Conservation (phyloP, 345 rosid species). For the Populus deltoides region DNA sequence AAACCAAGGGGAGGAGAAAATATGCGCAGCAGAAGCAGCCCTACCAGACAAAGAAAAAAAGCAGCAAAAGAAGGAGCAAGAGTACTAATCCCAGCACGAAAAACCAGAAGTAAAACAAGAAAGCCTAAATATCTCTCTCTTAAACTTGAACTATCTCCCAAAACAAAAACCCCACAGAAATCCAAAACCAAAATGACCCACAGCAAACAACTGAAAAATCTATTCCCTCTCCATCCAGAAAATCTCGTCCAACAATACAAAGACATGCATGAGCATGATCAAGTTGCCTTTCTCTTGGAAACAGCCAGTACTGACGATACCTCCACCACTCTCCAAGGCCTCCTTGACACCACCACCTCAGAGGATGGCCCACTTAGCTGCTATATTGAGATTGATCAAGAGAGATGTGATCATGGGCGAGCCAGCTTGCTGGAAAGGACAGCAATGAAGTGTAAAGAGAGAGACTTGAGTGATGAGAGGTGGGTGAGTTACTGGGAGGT, state of each 20-base stretch:
- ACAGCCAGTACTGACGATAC: slow-evolving; percentile 38
- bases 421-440: slow-evolving; percentile 43
- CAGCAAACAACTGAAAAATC: slow-evolving; percentile 7
- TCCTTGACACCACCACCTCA: slow-evolving; percentile 39
- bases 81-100: slow-evolving; percentile 31
- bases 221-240: slow-evolving; percentile 49
- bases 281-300: slow-evolving; percentile 49
- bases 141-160: slow-evolving; percentile 37
- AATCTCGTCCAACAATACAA: slow-evolving; percentile 5
- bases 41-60: neutral
- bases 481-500: slow-evolving; percentile 86
- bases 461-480: slow-evolving; percentile 58
- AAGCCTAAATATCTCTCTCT: slow-evolving; percentile 71
- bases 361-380: slow-evolving; percentile 24
- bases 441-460: slow-evolving; percentile 63
- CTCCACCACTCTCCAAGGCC: slow-evolving; percentile 53
- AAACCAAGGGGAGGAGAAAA: neutral
- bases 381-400: slow-evolving; percentile 1
- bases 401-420: slow-evolving; percentile 1
- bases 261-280: slow-evolving; percentile 40
- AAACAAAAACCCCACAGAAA: slow-evolving; percentile 11
- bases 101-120: slow-evolving; percentile 52
- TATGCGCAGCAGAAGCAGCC: slow-evolving; percentile 30
- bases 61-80: slow-evolving; percentile 3
- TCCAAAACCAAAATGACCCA: neutral